Evolutionary conservation across 2,329 filamentous ascomycete species (phyloP), one percentile per base, ranked within the genome.

Genomic region (Nakataea oryzae): DNA sequence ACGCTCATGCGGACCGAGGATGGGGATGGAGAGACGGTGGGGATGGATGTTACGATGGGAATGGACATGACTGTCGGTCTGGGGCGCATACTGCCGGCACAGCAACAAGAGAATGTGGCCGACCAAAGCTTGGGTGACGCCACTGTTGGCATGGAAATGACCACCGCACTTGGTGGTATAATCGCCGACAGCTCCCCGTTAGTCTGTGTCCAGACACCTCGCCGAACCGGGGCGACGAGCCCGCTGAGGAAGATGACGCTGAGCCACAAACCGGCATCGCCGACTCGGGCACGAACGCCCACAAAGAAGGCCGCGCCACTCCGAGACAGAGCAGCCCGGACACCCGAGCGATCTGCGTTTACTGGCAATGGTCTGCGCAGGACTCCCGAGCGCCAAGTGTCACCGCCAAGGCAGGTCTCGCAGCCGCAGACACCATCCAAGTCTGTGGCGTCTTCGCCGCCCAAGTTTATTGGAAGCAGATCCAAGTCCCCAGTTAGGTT

Each of bases 51-150:
- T n/a, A 86, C 83, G 1, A 78, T 82, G 70, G 84, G 80, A 0
- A 89, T 90, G 86, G 86, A 89, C 57, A 84, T 89, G 70, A 89
- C 87, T 2, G 78, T 78, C 57, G 83, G 81, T 7, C 76, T 89
- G 58, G 87, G 87, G 12, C 78, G 79, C 11, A 89, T 91, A 60
- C 75, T 89, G 11, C 29, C 58, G 21, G 14, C 58, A 3, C 14
- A 41, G 12, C 28, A 54, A 27, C 41, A 50, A 50, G 21, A 50
- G 17, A n/a, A 50, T 50, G 41, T n/a, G 13, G 41, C 21, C 21
- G 41, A 50, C 21, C 41, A 50, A 50, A 50, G 41, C 21, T n/a
- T 50, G 41, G 41, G 41, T 9, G 58, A 59, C 29, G 41, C 27
- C 17, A 50, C 26, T 28, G 28, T 47, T 9, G 58, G 41, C 41